Evolutionary conservation across 2,329 filamentous ascomycete species (phyloP).

Genomic region (Diaporthe amygdali): DNA sequence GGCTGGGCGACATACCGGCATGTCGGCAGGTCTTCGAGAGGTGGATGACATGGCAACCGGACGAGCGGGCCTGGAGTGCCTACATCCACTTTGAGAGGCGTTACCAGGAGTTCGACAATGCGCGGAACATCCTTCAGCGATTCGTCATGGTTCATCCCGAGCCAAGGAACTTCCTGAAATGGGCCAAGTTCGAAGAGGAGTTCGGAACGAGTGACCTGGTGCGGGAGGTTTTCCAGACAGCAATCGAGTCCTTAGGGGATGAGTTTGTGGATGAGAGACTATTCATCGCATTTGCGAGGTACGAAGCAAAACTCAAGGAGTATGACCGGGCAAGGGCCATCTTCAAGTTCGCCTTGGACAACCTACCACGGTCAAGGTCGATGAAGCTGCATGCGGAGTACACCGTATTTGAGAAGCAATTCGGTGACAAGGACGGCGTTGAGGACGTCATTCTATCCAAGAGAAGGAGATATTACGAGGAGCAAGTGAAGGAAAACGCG

Average conservation of each 20-base stretch:
- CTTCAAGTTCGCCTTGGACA: slow-evolving; percentile 95
- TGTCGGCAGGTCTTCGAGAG: slow-evolving; percentile 94
- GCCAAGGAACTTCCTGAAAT: slow-evolving; percentile 97
- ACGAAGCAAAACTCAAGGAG: slow-evolving; percentile 93
- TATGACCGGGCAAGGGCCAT: slow-evolving; percentile 93
- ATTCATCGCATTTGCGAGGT: slow-evolving; percentile 94
- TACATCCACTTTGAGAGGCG: slow-evolving; percentile 98
- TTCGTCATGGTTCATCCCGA: slow-evolving; percentile 95
- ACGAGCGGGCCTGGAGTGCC: slow-evolving; percentile 92
- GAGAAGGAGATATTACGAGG: slow-evolving; percentile 89
- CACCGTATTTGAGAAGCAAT: slow-evolving; percentile 98
- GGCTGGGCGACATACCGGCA: slow-evolving; percentile 89
- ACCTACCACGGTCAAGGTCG: slow-evolving; percentile 86
- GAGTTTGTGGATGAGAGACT: slow-evolving; percentile 96
- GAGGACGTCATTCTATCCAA: slow-evolving; percentile 97
- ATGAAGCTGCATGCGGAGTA: slow-evolving; percentile 89
- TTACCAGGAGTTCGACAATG: slow-evolving; percentile 89
- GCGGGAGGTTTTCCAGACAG: slow-evolving; percentile 86
- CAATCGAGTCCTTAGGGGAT: slow-evolving; percentile 88
- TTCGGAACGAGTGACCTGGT: slow-evolving; percentile 91
- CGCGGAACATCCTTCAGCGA: slow-evolving; percentile 85
- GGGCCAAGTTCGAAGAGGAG: slow-evolving; percentile 97
- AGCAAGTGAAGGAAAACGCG: slow-evolving; percentile 89
- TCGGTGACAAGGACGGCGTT: slow-evolving; percentile 89
- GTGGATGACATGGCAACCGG: slow-evolving; percentile 98